Conservation (phyloP, 2,329 filamentous ascomycete genomes). For the Dactylellina parvicollis region DNA sequence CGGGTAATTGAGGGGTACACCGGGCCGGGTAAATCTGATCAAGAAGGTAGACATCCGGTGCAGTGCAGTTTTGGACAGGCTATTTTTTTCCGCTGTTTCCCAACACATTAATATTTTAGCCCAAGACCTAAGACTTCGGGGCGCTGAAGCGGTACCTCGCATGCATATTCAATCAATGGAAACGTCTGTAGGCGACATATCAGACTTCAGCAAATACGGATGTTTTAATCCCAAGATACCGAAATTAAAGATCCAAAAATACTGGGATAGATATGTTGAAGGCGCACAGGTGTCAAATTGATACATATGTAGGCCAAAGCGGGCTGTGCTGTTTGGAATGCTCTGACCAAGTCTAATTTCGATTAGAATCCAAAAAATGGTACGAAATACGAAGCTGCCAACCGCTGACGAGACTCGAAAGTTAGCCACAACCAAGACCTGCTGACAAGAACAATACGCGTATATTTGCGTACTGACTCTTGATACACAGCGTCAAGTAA, state of each 20-base stretch:
- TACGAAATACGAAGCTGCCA: conserved; percentile 41
- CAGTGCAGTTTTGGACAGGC: not conserved
- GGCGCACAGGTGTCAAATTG: not conserved
- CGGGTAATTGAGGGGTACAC: conserved; percentile 52
- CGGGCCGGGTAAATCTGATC: conserved; percentile 39
- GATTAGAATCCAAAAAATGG: not conserved
- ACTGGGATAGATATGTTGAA: not conserved
- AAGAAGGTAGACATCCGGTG: not conserved
- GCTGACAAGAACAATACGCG: not conserved
- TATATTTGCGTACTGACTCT: too few relatives aligned
- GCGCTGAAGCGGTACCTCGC: too few relatives aligned
- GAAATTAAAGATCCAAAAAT: not conserved
- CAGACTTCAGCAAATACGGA: not conserved
- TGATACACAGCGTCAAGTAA: too few relatives aligned
- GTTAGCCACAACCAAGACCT: conserved; percentile 1
- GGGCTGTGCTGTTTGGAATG: conserved; percentile 35
- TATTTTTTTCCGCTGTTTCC: not conserved
- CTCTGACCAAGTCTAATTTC: conserved; percentile 4
- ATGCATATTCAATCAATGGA: not conserved
- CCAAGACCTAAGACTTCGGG: not conserved
- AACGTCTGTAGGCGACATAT: not conserved
- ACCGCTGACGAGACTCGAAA: conserved; percentile 22
- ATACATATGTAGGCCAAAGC: conserved; percentile 3
- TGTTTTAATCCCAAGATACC: not conserved
- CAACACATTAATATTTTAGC: not conserved